phyloP scores from a whole-genome alignment of 1,139 yeast genomes.

The Blastobotrys arbuscula region DNA sequence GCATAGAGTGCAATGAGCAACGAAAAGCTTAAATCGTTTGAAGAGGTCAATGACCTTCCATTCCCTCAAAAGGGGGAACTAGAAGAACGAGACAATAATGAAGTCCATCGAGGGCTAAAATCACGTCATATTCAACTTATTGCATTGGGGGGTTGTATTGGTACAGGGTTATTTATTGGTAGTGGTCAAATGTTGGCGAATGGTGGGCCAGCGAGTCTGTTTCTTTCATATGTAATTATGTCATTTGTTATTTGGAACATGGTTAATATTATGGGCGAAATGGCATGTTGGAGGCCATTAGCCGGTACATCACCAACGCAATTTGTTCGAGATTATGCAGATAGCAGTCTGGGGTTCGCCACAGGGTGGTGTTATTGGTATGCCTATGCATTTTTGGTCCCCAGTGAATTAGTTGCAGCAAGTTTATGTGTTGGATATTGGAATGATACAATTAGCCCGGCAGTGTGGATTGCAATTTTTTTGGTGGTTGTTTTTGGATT shows the following conservation, averaged over 20 bases:
- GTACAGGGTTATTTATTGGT: slow-evolving; percentile 74
- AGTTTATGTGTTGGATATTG: slow-evolving; percentile 63
- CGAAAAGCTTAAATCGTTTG: background rate
- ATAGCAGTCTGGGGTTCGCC: slow-evolving; percentile 73
- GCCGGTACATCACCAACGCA: slow-evolving; percentile 57
- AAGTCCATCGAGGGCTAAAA: slow-evolving; percentile 35
- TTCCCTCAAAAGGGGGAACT: background rate
- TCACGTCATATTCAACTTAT: slow-evolving; percentile 59
- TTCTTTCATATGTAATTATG: slow-evolving; percentile 69
- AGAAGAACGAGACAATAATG: background rate
- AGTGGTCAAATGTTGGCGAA: slow-evolving; percentile 58
- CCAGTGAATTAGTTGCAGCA: slow-evolving; percentile 73
- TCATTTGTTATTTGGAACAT: slow-evolving; percentile 64
- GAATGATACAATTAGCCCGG: slow-evolving; percentile 54
- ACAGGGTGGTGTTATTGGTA: slow-evolving; percentile 51
- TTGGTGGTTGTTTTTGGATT: slow-evolving; percentile 51
- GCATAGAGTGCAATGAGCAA: background rate
- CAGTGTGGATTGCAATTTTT: slow-evolving; percentile 61
- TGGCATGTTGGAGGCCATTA: slow-evolving; percentile 73
- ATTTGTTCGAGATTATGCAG: slow-evolving; percentile 32
- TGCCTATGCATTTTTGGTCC: slow-evolving; percentile 61
- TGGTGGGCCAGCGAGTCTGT: slow-evolving; percentile 81
- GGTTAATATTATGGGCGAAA: slow-evolving; percentile 77
- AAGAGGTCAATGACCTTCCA: background rate
- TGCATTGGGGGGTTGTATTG: slow-evolving; percentile 80